A percentile compares a stretch with the other conserved stretches of the same genome.
phyloP scores from a whole-genome alignment of 2,329 filamentous ascomycete species.

The Arthrobotrys sinensis region DNA sequence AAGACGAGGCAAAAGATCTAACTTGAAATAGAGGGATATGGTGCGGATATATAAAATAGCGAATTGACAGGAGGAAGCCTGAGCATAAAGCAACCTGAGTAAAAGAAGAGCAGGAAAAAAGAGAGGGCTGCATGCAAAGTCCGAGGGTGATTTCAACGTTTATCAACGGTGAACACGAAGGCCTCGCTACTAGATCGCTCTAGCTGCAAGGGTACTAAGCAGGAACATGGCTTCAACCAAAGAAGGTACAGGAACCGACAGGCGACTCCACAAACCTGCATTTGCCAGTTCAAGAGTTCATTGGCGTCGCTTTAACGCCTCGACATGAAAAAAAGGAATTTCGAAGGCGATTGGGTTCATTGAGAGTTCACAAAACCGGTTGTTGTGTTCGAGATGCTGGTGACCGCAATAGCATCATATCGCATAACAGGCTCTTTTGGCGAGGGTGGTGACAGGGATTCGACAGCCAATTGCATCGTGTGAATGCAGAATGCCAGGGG shows the following conservation, averaged over 20 bases:
- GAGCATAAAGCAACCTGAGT: slow-evolving; percentile 58
- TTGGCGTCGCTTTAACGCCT: slow-evolving; percentile 57
- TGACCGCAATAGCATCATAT: slow-evolving; percentile 59
- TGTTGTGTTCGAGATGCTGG: slow-evolving; percentile 56
- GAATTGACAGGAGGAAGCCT: slow-evolving; percentile 60
- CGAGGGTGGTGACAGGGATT: slow-evolving; percentile 40
- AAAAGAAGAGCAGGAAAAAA: slow-evolving; percentile 27
- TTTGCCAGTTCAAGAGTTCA: slow-evolving; percentile 44
- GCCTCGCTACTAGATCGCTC: slow-evolving; percentile 44
- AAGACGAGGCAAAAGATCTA: slow-evolving; percentile 47
- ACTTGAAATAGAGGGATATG: slow-evolving; percentile 29
- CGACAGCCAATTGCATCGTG: slow-evolving; percentile 41
- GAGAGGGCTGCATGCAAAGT: slow-evolving; percentile 33
- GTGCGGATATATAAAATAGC: slow-evolving; percentile 46
- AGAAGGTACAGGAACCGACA: slow-evolving; percentile 54
- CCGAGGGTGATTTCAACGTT: slow-evolving; percentile 46
- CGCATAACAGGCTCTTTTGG: slow-evolving; percentile 56
- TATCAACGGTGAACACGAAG: slow-evolving; percentile 41
- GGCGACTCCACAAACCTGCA: slow-evolving; percentile 61
- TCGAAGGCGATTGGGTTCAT: slow-evolving; percentile 31
- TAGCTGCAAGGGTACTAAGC: slow-evolving; percentile 57
- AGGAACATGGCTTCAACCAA: slow-evolving; percentile 49
- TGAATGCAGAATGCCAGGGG: slow-evolving; percentile 28
- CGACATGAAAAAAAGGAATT: slow-evolving; percentile 22
- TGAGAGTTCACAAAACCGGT: slow-evolving; percentile 36